phyloP scores from a whole-genome alignment of 257 asterid genomes.

The Eucommia ulmoides region DNA sequence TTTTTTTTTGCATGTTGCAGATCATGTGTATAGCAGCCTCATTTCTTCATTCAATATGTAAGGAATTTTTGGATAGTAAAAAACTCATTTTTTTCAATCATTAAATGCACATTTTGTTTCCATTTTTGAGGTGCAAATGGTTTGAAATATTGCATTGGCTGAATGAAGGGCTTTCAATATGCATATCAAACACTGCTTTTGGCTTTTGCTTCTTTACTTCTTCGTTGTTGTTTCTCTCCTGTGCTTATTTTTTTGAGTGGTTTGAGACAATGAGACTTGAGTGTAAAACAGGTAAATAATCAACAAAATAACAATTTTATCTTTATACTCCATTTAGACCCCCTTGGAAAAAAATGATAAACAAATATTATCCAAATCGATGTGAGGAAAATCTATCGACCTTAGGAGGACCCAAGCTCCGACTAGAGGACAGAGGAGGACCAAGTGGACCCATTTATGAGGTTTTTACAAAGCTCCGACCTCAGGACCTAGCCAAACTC shows the following conservation, averaged over 20 bases:
- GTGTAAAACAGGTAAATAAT: too few relatives aligned
- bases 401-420: too few relatives aligned
- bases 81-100: not conserved
- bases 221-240: not conserved
- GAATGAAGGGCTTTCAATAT: not conserved
- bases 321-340: too few relatives aligned
- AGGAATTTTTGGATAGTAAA: not conserved
- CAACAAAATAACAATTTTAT: too few relatives aligned
- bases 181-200: not conserved
- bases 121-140: not conserved
- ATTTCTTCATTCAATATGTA: not conserved
- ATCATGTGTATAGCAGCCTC: constrained; percentile 1
- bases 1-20: not conserved
- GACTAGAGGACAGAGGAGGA: too few relatives aligned
- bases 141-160: not conserved
- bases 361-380: too few relatives aligned
- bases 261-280: too few relatives aligned
- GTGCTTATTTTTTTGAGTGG: not conserved
- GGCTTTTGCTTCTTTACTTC: not conserved
- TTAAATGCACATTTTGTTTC: not conserved
- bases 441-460: too few relatives aligned
- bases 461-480: too few relatives aligned
- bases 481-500: too few relatives aligned
- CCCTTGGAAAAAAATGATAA: too few relatives aligned
- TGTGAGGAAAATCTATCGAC: too few relatives aligned